Evolutionary conservation across 257 asterid genomes (phyloP).

Genomic region (Phtheirospermum japonicum): DNA sequence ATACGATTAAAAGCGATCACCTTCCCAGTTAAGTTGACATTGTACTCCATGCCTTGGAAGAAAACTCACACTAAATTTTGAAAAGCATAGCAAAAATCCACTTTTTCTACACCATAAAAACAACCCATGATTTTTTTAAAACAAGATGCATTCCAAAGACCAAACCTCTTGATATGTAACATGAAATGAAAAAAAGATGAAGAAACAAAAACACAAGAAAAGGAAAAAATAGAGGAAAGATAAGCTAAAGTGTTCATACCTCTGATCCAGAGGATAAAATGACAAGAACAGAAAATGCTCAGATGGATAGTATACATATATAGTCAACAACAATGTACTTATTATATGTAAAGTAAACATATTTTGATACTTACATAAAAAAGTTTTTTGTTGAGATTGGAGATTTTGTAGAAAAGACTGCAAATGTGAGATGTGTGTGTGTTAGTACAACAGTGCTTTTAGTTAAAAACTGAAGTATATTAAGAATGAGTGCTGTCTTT

Average conservation of each 20-base stretch:
- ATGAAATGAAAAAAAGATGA: background rate
- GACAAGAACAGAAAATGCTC: conserved; percentile 42
- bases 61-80: conserved; percentile 6
- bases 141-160: too few relatives aligned
- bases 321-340: conserved; percentile 30
- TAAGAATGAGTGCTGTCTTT: conserved; percentile 39
- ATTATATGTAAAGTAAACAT: conserved; percentile 26
- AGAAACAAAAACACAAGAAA: too few relatives aligned
- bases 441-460: conserved; percentile 23
- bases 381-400: conserved; percentile 29
- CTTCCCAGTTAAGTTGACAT: conserved; percentile 9
- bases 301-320: conserved; percentile 33
- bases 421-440: conserved; percentile 17
- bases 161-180: too few relatives aligned
- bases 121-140: conserved; percentile 27
- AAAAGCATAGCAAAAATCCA: conserved; percentile 26
- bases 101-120: background rate
- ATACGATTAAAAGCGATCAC: conserved; percentile 21
- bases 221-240: conserved; percentile 12
- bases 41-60: conserved; percentile 1
- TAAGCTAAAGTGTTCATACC: conserved; percentile 32
- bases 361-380: background rate
- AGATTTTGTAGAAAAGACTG: conserved; percentile 33
- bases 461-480: conserved; percentile 28
- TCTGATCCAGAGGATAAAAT: conserved; percentile 39